Conservation (phyloP, 192 early-diverging fungal genomes). For the Entomortierella lignicola region DNA sequence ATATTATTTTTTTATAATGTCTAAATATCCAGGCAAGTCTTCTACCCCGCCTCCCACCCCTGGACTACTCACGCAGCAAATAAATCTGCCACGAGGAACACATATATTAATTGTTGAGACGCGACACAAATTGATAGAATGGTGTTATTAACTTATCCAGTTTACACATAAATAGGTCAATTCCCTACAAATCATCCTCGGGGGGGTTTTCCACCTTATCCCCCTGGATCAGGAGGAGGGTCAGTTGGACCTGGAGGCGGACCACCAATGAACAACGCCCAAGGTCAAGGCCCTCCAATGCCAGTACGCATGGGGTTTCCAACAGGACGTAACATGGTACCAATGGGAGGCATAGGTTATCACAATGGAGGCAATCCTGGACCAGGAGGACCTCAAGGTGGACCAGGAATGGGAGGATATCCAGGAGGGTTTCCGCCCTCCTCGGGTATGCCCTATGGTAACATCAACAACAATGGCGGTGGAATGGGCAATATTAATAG, state of each 20-base stretch:
- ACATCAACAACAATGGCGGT: constrained; percentile 5
- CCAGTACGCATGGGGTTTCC: constrained; percentile 22
- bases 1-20: no score
- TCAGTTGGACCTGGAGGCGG: constrained; percentile 13
- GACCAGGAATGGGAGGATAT: constrained; percentile 18
- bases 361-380: constrained; percentile 21
- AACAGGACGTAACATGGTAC: constrained; percentile 13
- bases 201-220: constrained; percentile 37
- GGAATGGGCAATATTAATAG: constrained; percentile 22
- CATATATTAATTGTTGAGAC: background rate
- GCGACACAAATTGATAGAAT: background rate
- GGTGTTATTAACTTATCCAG: background rate
- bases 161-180: constrained; percentile 10
- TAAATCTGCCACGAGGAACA: background rate
- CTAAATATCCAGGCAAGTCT: constrained; percentile 31
- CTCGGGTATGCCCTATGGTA: constrained; percentile 21
- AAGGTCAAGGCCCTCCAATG: constrained; percentile 1
- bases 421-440: constrained; percentile 6
- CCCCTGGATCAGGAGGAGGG: constrained; percentile 34
- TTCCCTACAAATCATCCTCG: constrained; percentile 33
- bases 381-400: background rate
- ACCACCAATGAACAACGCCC: constrained; percentile 8
- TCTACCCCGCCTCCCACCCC: background rate
- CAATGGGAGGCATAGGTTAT: constrained; percentile 11
- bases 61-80: background rate